These are phyloP conservation scores for Lachnellula hyalina DNA, from an alignment of 2,329 filamentous ascomycete genomes.

Conservation along the genomic window DNA sequence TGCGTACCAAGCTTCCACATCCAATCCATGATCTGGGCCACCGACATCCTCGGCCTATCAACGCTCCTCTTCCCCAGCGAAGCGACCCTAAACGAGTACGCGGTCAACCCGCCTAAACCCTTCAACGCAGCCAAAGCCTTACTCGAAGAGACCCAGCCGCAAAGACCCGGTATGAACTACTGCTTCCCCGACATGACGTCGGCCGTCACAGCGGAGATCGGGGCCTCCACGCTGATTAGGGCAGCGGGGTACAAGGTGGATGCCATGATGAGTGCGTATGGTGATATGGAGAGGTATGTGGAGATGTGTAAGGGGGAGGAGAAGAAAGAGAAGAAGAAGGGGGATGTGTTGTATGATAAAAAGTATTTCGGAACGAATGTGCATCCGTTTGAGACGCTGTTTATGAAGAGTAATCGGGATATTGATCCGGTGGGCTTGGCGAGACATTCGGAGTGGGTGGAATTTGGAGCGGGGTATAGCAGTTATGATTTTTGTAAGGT, in stretches of 20 bases:
- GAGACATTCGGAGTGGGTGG: conserved; percentile 21
- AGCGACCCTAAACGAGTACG: conserved; percentile 3
- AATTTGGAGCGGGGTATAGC: conserved; percentile 19
- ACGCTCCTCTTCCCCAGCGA: conserved; percentile 22
- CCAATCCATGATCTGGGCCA: conserved; percentile 30
- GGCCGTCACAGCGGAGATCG: conserved; percentile 24
- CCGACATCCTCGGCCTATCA: conserved; percentile 22
- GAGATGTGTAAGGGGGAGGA: conserved; percentile 4
- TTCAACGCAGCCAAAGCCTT: neutral
- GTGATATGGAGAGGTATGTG: conserved; percentile 14
- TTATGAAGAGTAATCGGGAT: conserved; percentile 26
- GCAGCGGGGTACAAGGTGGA: conserved; percentile 25
- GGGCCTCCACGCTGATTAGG: conserved; percentile 17
- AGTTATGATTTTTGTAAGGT: conserved; percentile 24
- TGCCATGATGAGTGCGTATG: conserved; percentile 24
- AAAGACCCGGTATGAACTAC: conserved; percentile 21
- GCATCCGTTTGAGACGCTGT: conserved; percentile 27
- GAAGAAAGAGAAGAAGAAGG: conserved; percentile 15
- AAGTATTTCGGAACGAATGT: conserved; percentile 26
- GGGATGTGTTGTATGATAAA: conserved; percentile 20
- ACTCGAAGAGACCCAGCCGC: neutral
- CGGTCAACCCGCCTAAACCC: conserved; percentile 1
- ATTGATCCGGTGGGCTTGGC: conserved; percentile 16
- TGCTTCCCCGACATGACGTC: conserved; percentile 20
- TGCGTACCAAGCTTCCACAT: conserved; percentile 25